Percentiles rank a stretch among this genome's conserved stretches.
Evolutionary conservation across 2,329 filamentous ascomycete species (phyloP).

Genomic region (Scytalidium sp.): DNA sequence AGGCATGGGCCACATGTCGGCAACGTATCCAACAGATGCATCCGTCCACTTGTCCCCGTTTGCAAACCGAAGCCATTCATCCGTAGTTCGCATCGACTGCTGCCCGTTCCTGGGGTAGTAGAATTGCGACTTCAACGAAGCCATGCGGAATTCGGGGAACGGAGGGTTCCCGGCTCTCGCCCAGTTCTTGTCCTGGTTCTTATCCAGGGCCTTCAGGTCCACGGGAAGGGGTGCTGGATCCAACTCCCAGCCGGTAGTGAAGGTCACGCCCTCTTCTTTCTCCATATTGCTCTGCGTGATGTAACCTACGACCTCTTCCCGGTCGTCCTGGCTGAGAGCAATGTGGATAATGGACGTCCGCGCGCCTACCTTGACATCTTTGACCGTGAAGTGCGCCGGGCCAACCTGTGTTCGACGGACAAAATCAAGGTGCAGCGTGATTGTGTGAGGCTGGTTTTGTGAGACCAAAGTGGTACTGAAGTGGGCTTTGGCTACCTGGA

Average conservation of each 20-base stretch:
- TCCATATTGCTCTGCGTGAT: constrained; percentile 62
- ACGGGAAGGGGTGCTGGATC: constrained; percentile 31
- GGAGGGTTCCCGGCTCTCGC: constrained; percentile 14
- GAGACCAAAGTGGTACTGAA: constrained; percentile 54
- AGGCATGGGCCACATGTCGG: constrained; percentile 67
- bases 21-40: constrained; percentile 60
- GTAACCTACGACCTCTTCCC: constrained; percentile 62
- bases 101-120: constrained; percentile 49
- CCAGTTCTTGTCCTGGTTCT: constrained; percentile 47
- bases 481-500: constrained; percentile 56
- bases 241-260: constrained; percentile 51
- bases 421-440: constrained; percentile 64
- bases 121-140: constrained; percentile 44
- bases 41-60: constrained; percentile 62
- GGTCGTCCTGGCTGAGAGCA: constrained; percentile 50
- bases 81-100: constrained; percentile 38
- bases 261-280: constrained; percentile 55
- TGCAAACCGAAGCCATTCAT: constrained; percentile 65
- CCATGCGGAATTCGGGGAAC: constrained; percentile 27
- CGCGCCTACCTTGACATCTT: constrained; percentile 62
- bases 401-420: constrained; percentile 60
- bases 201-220: constrained; percentile 36
- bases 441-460: constrained; percentile 59
- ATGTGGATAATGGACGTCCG: constrained; percentile 63
- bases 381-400: constrained; percentile 52